phyloP scores from a whole-genome alignment of 192 early-diverging fungal genomes.

The Coemansia sp. region DNA sequence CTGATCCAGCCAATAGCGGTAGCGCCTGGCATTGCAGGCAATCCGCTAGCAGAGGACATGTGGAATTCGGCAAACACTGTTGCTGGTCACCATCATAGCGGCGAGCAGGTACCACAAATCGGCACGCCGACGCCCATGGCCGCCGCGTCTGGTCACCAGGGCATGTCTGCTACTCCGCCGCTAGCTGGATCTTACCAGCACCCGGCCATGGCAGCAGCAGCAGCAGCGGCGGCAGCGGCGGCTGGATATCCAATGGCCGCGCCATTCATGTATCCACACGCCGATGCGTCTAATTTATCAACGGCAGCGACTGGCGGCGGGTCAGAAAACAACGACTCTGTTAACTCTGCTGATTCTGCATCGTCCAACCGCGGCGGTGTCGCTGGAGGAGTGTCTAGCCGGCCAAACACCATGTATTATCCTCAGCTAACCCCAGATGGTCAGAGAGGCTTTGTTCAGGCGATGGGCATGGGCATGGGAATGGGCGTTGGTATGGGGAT shows the following conservation, averaged over 20 bases:
- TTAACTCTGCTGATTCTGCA: slow-evolving; percentile 33
- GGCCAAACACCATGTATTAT: slow-evolving; percentile 12
- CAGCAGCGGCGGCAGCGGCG: slow-evolving; percentile 13
- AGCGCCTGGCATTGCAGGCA: background rate
- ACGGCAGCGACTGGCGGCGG: slow-evolving; percentile 44
- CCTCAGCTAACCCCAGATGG: slow-evolving; percentile 12
- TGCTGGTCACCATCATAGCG: background rate
- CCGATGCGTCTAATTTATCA: slow-evolving; percentile 37
- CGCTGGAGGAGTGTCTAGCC: background rate
- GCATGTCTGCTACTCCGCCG: slow-evolving; percentile 1
- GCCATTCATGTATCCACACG: slow-evolving; percentile 42
- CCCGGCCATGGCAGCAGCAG: slow-evolving; percentile 24
- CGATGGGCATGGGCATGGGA: background rate
- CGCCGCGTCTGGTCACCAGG: background rate
- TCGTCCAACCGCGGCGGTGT: slow-evolving; percentile 28
- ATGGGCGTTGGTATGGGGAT: background rate
- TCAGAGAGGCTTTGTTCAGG: slow-evolving; percentile 20
- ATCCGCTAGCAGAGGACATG: background rate
- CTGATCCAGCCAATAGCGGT: background rate
- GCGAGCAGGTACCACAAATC: background rate
- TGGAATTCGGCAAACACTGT: slow-evolving; percentile 1
- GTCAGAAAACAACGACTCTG: slow-evolving; percentile 48
- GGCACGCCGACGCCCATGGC: background rate
- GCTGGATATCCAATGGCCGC: slow-evolving; percentile 24
- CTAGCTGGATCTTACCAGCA: slow-evolving; percentile 20